phyloP scores from a whole-genome alignment of 495 filamentous ascomycete genomes.

The Hypoxylon rickii region DNA sequence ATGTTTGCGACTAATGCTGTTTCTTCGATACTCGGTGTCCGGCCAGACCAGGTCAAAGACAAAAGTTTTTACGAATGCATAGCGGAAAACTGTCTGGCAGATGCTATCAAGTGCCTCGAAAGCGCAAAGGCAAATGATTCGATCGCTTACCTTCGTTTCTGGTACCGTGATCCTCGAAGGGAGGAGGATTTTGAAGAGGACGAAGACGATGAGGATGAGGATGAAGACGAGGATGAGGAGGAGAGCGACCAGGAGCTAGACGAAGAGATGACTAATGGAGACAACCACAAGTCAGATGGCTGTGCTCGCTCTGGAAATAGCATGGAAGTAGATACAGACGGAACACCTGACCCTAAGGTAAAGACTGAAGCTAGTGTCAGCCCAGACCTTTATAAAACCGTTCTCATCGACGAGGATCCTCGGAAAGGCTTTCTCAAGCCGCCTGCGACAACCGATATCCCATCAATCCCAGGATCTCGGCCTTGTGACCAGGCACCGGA shows the following conservation, averaged over 20 bases:
- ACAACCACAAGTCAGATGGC: conserved; percentile 35
- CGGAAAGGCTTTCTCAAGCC: neutral
- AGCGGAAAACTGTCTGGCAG: conserved; percentile 71
- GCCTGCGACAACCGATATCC: neutral
- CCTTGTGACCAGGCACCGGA: conserved; percentile 12
- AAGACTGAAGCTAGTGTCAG: conserved; percentile 22
- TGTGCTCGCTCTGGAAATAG: conserved; percentile 8
- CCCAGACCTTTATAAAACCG: conserved; percentile 16
- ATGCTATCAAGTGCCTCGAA: conserved; percentile 78
- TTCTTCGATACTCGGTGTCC: conserved; percentile 70
- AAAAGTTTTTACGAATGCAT: conserved; percentile 85
- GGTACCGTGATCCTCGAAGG: conserved; percentile 72
- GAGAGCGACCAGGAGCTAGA: conserved; percentile 21
- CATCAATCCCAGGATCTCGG: neutral
- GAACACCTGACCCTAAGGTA: conserved; percentile 6
- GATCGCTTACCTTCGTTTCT: conserved; percentile 91
- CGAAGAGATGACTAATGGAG: conserved; percentile 12
- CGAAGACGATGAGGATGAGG: conserved; percentile 42
- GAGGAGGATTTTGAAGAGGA: conserved; percentile 40
- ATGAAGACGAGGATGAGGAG: conserved; percentile 37
- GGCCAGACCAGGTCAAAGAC: conserved; percentile 65
- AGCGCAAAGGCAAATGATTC: conserved; percentile 92
- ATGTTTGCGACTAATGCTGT: conserved; percentile 86
- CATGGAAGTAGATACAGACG: conserved; percentile 45
- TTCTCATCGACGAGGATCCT: neutral